Evolutionary conservation across 495 filamentous ascomycete species (phyloP).

Genomic region (Xylaria flabelliformis): DNA sequence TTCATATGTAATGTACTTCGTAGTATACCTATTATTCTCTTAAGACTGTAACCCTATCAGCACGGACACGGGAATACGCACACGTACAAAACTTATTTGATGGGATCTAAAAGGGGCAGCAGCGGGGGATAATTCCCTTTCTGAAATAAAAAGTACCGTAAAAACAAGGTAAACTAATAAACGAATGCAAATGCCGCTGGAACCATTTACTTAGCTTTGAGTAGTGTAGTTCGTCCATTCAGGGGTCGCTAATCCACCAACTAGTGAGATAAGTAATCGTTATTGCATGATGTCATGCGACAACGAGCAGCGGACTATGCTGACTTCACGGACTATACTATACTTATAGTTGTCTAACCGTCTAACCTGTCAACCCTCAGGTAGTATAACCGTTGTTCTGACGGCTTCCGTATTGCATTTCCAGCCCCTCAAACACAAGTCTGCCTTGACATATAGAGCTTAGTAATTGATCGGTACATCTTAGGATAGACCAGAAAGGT

Average conservation of each 20-base stretch:
- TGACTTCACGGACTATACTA: background rate
- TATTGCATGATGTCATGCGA: constrained; percentile 28
- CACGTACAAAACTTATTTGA: background rate
- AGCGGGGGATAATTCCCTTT: background rate
- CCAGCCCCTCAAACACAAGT: background rate
- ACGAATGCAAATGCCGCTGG: background rate
- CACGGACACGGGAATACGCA: too few species aligned
- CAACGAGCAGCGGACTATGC: background rate
- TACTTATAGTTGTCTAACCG: too few species aligned
- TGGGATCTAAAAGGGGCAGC: background rate
- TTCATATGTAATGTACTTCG: background rate
- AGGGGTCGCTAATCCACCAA: background rate
- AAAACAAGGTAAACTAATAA: background rate
- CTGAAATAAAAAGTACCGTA: background rate
- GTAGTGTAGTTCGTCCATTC: background rate
- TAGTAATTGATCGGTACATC: background rate
- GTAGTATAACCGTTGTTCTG: too few species aligned
- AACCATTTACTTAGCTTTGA: background rate
- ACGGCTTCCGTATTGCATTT: too few species aligned
- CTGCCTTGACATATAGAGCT: background rate
- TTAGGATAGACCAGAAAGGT: background rate
- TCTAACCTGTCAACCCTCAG: too few species aligned
- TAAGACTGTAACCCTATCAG: background rate
- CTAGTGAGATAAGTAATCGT: background rate
- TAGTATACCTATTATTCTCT: background rate